Percentiles rank a stretch among this genome's conserved stretches.
Conservation (phyloP, 1,284 basidiomycete genomes). For the Cryptococcus hybrid region DNA sequence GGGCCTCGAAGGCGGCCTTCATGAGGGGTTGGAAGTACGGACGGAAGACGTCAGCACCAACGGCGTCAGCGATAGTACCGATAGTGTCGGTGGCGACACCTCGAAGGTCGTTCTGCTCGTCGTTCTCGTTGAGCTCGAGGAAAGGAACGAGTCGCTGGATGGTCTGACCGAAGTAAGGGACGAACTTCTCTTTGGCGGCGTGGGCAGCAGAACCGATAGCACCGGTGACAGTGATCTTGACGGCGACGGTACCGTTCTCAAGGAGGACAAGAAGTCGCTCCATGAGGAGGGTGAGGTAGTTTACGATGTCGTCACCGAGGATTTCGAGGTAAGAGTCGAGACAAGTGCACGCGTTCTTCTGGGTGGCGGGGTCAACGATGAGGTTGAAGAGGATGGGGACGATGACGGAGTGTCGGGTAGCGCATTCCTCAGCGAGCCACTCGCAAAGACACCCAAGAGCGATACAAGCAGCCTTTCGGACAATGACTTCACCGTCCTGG, state of each 20-base stretch:
- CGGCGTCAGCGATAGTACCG: slow-evolving; percentile 96
- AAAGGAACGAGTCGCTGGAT: slow-evolving; percentile 83
- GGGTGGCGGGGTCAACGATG: slow-evolving; percentile 83
- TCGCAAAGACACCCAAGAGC: slow-evolving; percentile 96
- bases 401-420: slow-evolving; percentile 75
- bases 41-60: slow-evolving; percentile 90
- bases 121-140: slow-evolving; percentile 73
- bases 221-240: slow-evolving; percentile 96
- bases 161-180: slow-evolving; percentile 92
- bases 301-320: slow-evolving; percentile 77
- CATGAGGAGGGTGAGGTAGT: slow-evolving; percentile 95
- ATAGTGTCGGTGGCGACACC: slow-evolving; percentile 98
- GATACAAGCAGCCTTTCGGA: slow-evolving; percentile 92
- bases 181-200: slow-evolving; percentile 89
- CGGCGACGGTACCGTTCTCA: slow-evolving; percentile 75
- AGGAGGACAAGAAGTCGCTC: slow-evolving; percentile 86
- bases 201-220: slow-evolving; percentile 98
- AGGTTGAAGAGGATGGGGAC: slow-evolving; percentile 86
- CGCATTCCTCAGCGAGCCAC: slow-evolving; percentile 94
- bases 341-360: slow-evolving; percentile 90
- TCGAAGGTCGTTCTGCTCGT: slow-evolving; percentile 80
- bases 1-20: slow-evolving; percentile 89
- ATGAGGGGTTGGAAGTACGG: slow-evolving; percentile 96
- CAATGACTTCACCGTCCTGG: slow-evolving; percentile 75
- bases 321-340: slow-evolving; percentile 97